These are phyloP conservation scores for Allantophomopsis cytisporea DNA, from an alignment of 2,329 filamentous ascomycete species.

Conservation along the genomic window DNA sequence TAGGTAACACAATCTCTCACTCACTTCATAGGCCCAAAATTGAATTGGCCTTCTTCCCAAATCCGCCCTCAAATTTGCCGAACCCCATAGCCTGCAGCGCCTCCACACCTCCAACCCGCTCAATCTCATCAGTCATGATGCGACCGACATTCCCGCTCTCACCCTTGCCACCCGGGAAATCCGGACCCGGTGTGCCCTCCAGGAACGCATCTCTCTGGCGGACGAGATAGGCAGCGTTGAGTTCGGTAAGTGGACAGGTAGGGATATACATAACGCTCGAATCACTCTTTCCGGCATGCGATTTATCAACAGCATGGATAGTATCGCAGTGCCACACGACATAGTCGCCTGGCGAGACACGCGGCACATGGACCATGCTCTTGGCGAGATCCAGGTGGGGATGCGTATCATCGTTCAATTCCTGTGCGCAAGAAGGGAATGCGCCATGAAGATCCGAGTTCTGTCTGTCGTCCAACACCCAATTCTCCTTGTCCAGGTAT, in stretches of 20 bases:
- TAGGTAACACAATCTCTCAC: too few relatives aligned
- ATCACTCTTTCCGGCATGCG: conserved; percentile 58
- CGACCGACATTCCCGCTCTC: conserved; percentile 40
- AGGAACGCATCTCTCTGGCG: conserved; percentile 62
- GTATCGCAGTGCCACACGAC: conserved; percentile 45
- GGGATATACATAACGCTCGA: conserved; percentile 85
- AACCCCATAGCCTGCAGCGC: conserved; percentile 44
- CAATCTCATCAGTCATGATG: conserved; percentile 14
- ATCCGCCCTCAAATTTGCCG: conserved; percentile 17
- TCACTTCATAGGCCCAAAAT: too few relatives aligned
- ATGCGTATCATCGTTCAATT: conserved; percentile 44
- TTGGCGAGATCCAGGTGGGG: conserved; percentile 47
- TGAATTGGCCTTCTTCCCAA: too few relatives aligned
- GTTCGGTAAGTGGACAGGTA: conserved; percentile 64
- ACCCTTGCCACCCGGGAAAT: conserved; percentile 60
- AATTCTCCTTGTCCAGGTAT: conserved; percentile 42
- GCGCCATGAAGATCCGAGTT: conserved; percentile 57
- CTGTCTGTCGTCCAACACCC: conserved; percentile 38
- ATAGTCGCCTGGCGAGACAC: conserved; percentile 52
- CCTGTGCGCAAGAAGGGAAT: conserved; percentile 46
- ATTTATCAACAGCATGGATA: conserved; percentile 65
- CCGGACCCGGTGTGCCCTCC: conserved; percentile 50
- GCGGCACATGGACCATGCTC: conserved; percentile 52
- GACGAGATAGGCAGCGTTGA: conserved; percentile 57
- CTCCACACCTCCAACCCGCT: conserved; percentile 30